These are phyloP conservation scores for Primulina tabacum DNA, from an alignment of 257 asterid genomes.

Conservation along the genomic window DNA sequence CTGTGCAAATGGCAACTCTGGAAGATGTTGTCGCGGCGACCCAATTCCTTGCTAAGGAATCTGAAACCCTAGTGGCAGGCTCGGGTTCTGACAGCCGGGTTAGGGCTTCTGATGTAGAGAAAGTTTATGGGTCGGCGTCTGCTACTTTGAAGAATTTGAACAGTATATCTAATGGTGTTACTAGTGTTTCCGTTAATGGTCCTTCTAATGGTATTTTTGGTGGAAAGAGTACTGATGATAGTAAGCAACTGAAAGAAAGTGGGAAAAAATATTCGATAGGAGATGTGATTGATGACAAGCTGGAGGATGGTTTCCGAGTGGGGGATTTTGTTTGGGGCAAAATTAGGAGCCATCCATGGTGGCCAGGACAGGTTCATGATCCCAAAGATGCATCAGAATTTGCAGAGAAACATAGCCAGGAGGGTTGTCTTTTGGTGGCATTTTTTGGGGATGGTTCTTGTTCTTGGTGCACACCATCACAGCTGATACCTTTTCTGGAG, in stretches of 20 bases:
- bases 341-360: constrained; percentile 77
- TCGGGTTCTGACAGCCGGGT: constrained; percentile 15
- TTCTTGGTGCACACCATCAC: constrained; percentile 70
- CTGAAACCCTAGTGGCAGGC: constrained; percentile 20
- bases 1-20: constrained; percentile 24
- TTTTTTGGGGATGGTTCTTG: constrained; percentile 74
- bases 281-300: constrained; percentile 22
- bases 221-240: neutral
- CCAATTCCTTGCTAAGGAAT: constrained; percentile 14
- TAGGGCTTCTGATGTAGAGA: constrained; percentile 11
- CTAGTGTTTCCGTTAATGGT: constrained; percentile 6
- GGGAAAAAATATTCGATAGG: constrained; percentile 5
- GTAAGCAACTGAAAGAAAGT: neutral
- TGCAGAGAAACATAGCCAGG: constrained; percentile 46
- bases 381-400: constrained; percentile 53
- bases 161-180: constrained; percentile 2
- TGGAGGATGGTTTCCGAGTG: constrained; percentile 39
- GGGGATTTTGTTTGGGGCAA: constrained; percentile 96
- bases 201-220: neutral
- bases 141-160: neutral
- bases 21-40: constrained; percentile 23
- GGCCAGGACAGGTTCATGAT: constrained; percentile 87
- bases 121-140: constrained; percentile 19
- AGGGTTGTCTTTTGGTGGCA: constrained; percentile 59
- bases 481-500: constrained; percentile 53